A percentile compares a stretch with the other conserved stretches of the same genome.
These are phyloP conservation scores for Stylosanthes scabra DNA, from an alignment of 331 rosid genomes.

Conservation along the genomic window DNA sequence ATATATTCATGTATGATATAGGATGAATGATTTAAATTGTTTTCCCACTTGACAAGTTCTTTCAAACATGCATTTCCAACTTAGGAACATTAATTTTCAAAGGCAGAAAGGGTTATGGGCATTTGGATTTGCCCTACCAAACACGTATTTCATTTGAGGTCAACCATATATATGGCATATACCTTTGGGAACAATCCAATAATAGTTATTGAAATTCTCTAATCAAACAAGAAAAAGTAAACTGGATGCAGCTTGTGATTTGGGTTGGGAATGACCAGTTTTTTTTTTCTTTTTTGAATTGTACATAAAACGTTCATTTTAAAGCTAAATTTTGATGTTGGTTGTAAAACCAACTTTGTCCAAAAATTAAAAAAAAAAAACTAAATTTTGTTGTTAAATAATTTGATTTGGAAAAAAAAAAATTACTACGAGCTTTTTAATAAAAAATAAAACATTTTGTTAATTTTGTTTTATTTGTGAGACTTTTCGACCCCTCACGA, in stretches of 20 bases:
- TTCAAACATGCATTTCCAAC: constrained; percentile 37
- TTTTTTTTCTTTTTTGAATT: too few relatives aligned
- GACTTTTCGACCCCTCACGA: too few relatives aligned
- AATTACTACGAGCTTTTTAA: too few relatives aligned
- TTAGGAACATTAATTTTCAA: constrained; percentile 5
- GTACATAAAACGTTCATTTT: too few relatives aligned
- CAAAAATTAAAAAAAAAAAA: too few relatives aligned
- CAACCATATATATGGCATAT: constrained; percentile 4
- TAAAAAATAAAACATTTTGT: too few relatives aligned
- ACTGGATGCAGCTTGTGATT: not conserved
- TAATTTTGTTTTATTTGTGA: too few relatives aligned
- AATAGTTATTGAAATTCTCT: not conserved
- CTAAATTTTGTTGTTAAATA: too few relatives aligned
- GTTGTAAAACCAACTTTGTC: too few relatives aligned
- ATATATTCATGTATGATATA: not conserved
- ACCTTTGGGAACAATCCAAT: not conserved
- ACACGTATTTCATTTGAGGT: constrained; percentile 16
- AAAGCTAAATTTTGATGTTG: too few relatives aligned
- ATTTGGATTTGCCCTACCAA: constrained; percentile 29
- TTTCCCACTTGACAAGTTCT: constrained; percentile 32
- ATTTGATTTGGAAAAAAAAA: too few relatives aligned
- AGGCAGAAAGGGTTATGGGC: not conserved
- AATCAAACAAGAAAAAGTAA: constrained; percentile 1
- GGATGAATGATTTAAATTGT: constrained; percentile 37
- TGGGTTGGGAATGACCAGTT: not conserved